Percentiles rank a stretch among this genome's conserved stretches.
Evolutionary conservation across 768 basidiomycete species (phyloP).

Genomic region (Obba rivulosa): DNA sequence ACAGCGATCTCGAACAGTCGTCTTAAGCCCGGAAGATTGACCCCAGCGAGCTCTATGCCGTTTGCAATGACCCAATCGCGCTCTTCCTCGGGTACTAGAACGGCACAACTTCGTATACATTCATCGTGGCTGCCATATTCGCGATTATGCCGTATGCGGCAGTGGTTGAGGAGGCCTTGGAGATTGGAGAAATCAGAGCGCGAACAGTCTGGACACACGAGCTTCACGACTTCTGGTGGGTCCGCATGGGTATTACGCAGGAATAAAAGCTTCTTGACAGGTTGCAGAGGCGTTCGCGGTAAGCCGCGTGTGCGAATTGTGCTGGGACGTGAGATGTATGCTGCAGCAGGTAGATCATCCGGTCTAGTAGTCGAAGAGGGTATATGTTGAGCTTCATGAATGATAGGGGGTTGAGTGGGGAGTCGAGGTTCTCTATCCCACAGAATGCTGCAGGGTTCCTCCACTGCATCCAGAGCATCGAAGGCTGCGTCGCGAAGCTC

Average conservation of each 20-base stretch:
- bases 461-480: conserved; percentile 37
- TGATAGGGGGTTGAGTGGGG: conserved; percentile 11
- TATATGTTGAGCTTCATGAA: neutral
- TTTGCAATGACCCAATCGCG: conserved; percentile 28
- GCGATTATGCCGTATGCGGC: conserved; percentile 41
- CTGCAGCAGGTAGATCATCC: neutral
- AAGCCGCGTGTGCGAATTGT: conserved; percentile 16
- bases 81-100: conserved; percentile 29
- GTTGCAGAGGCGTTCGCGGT: conserved; percentile 8
- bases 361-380: conserved; percentile 19
- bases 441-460: conserved; percentile 33
- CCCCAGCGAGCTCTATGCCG: conserved; percentile 36
- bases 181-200: conserved; percentile 46
- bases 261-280: conserved; percentile 34
- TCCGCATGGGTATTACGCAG: conserved; percentile 29
- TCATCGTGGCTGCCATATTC: conserved; percentile 49
- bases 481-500: conserved; percentile 36
- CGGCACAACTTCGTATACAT: conserved; percentile 41
- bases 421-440: conserved; percentile 26
- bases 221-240: conserved; percentile 28
- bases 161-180: conserved; percentile 49
- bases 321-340: neutral
- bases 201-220: conserved; percentile 38
- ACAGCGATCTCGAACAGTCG: conserved; percentile 48
- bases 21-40: conserved; percentile 40